Conservation (phyloP, 805 yeast genomes). For the Teunomyces tritomae region DNA sequence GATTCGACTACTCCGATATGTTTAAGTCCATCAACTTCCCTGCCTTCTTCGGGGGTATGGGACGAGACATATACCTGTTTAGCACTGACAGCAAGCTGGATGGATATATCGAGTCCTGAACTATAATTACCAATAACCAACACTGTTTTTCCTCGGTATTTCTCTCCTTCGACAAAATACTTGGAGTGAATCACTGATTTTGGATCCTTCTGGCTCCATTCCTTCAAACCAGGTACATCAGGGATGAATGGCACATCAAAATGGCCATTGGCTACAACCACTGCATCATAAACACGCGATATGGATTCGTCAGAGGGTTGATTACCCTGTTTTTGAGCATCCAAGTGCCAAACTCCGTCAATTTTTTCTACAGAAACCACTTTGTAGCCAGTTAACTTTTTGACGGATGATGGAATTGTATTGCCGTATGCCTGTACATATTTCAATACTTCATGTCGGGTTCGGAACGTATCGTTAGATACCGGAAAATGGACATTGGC, state of each 20-base stretch:
- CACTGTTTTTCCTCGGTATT: slow-evolving; percentile 10
- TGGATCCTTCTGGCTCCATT: slow-evolving; percentile 18
- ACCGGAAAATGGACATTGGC: slow-evolving; percentile 29
- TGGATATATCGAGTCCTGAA: slow-evolving; percentile 13
- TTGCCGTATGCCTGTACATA: slow-evolving; percentile 16
- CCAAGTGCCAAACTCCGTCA: slow-evolving; percentile 8
- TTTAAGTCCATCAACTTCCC: neutral
- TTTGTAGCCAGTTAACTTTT: slow-evolving; percentile 6
- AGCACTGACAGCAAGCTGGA: slow-evolving; percentile 11
- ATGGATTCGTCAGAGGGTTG: neutral
- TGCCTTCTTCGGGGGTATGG: slow-evolving; percentile 2
- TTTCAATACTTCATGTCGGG: slow-evolving; percentile 15
- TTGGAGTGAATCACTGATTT: slow-evolving; percentile 18
- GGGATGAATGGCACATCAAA: slow-evolving; percentile 22
- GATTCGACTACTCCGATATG: slow-evolving; percentile 3
- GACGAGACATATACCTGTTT: slow-evolving; percentile 13
- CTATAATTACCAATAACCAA: slow-evolving; percentile 33
- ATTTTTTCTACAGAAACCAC: slow-evolving; percentile 14
- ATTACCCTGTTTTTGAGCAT: neutral
- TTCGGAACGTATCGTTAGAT: slow-evolving; percentile 11
- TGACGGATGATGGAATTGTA: slow-evolving; percentile 13
- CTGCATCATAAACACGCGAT: slow-evolving; percentile 16
- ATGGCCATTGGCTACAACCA: slow-evolving; percentile 26
- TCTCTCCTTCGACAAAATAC: slow-evolving; percentile 15
- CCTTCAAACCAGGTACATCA: slow-evolving; percentile 16